Evolutionary conservation across 805 yeast genomes (phyloP).

Genomic region (Brettanomyces sp.): DNA sequence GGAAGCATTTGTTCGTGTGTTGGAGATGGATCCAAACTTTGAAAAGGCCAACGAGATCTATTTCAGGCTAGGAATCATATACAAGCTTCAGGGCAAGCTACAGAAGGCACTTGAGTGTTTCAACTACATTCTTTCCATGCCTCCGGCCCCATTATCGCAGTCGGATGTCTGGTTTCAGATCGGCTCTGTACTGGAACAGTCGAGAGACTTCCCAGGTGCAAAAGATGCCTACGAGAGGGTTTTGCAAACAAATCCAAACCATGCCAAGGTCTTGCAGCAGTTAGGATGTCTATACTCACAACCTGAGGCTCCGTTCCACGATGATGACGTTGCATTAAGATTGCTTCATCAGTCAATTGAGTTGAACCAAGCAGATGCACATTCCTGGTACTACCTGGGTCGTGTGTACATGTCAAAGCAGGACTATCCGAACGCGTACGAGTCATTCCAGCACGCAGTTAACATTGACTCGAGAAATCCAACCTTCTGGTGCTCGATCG

Average conservation of each 20-base stretch:
- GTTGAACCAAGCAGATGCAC: slow-evolving; percentile 84
- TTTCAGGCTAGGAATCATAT: slow-evolving; percentile 91
- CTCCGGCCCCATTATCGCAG: slow-evolving; percentile 93
- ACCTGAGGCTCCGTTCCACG: slow-evolving; percentile 58
- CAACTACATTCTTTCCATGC: slow-evolving; percentile 79
- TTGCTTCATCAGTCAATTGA: slow-evolving; percentile 82
- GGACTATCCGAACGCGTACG: slow-evolving; percentile 93
- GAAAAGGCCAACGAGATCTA: slow-evolving; percentile 95
- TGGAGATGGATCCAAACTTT: slow-evolving; percentile 91
- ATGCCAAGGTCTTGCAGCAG: slow-evolving; percentile 93
- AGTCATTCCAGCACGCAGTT: slow-evolving; percentile 97
- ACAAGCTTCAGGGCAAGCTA: slow-evolving; percentile 87
- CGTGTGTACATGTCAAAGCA: slow-evolving; percentile 94
- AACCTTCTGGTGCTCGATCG: slow-evolving; percentile 95
- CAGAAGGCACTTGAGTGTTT: slow-evolving; percentile 88
- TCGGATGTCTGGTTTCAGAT: slow-evolving; percentile 98
- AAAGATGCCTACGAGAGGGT: slow-evolving; percentile 94
- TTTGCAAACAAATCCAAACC: slow-evolving; percentile 79
- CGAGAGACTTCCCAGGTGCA: slow-evolving; percentile 84
- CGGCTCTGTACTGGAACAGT: slow-evolving; percentile 91
- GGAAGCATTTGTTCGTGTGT: slow-evolving; percentile 93
- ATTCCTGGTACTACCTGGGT: slow-evolving; percentile 95
- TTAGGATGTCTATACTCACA: slow-evolving; percentile 90
- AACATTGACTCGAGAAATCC: slow-evolving; percentile 95
- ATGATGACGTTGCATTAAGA: slow-evolving; percentile 74